These are phyloP conservation scores for Sphagnurus paluster DNA, from an alignment of 1,284 basidiomycete genomes.

Conservation along the genomic window DNA sequence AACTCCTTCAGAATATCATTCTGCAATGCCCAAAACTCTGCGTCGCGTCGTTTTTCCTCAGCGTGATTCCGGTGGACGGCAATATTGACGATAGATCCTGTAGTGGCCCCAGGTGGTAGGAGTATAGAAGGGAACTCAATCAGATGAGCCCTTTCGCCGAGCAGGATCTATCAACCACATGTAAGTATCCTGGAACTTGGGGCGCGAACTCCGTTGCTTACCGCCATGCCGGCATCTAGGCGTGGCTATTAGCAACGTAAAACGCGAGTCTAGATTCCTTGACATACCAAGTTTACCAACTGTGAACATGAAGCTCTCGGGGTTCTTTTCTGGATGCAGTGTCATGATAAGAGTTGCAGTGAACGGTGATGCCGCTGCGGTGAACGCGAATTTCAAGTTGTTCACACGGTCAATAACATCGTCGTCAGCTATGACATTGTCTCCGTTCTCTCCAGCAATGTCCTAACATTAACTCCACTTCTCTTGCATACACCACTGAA, in stretches of 20 bases:
- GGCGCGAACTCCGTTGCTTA: constrained; percentile 34
- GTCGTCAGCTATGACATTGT: not conserved
- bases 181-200: constrained; percentile 7
- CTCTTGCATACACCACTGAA: not conserved
- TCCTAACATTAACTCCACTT: constrained; percentile 2
- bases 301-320: constrained; percentile 51
- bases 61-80: constrained; percentile 82
- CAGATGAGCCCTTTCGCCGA: constrained; percentile 89
- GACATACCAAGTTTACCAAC: constrained; percentile 50
- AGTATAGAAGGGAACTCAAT: constrained; percentile 96
- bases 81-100: constrained; percentile 97
- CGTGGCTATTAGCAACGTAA: not conserved
- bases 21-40: constrained; percentile 83
- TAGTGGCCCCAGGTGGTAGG: constrained; percentile 84
- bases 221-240: constrained; percentile 83
- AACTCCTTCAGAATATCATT: constrained; percentile 75
- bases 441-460: constrained; percentile 5
- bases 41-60: constrained; percentile 81
- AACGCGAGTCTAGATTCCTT: not conserved
- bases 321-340: constrained; percentile 20
- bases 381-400: constrained; percentile 4
- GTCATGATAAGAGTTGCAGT: constrained; percentile 12
- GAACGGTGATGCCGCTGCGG: constrained; percentile 5
- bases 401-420: constrained; percentile 16
- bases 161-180: constrained; percentile 65